phyloP scores from a whole-genome alignment of 306 rosid genomes.

The Medicago arabica region DNA sequence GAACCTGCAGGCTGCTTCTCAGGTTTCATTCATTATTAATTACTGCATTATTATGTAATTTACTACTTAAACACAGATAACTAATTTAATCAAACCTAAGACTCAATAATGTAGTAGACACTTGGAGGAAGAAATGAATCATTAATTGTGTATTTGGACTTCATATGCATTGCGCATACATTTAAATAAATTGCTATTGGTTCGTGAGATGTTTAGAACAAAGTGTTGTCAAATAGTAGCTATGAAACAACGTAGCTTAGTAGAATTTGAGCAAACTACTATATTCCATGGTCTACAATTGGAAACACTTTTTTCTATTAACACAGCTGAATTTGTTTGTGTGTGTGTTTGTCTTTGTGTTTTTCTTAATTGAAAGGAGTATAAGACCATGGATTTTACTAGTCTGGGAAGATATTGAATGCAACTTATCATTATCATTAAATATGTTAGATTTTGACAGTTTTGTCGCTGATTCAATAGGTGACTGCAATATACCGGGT shows the following conservation, averaged over 20 bases:
- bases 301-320: background rate
- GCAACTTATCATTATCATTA: background rate
- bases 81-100: background rate
- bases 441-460: constrained; percentile 42
- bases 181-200: background rate
- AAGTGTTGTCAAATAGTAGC: background rate
- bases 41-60: constrained; percentile 2
- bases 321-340: background rate
- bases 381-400: background rate
- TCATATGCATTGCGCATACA: background rate
- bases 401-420: constrained; percentile 18
- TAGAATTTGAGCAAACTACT: background rate
- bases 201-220: background rate
- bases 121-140: constrained; percentile 1
- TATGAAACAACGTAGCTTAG: background rate
- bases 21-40: constrained; percentile 52
- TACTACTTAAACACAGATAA: constrained; percentile 27
- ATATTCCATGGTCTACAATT: background rate
- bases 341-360: background rate
- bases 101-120: background rate
- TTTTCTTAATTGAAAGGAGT: background rate
- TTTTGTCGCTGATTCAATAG: constrained; percentile 50
- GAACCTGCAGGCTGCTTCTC: constrained; percentile 98
- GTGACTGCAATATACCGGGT: constrained; percentile 95
- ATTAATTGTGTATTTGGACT: constrained; percentile 6